phyloP scores from a whole-genome alignment of 2,329 filamentous ascomycete genomes.

The Ophiosphaerella korrae region DNA sequence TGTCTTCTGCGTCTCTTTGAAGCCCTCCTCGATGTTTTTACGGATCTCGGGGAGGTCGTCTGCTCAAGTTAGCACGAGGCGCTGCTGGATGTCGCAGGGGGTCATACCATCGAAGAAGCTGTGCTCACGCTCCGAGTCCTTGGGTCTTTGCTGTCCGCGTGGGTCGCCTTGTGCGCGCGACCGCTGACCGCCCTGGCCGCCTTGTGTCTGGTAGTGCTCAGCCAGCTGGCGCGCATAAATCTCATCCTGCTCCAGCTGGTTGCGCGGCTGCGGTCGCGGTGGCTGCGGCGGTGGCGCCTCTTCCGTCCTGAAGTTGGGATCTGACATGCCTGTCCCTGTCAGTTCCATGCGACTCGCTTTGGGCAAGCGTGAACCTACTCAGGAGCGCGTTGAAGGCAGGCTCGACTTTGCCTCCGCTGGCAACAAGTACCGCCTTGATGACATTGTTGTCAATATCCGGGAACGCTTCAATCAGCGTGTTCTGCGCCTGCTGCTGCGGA shows the following conservation, averaged over 20 bases:
- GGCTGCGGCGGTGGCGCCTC: constrained; percentile 73
- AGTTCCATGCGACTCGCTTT: constrained; percentile 5
- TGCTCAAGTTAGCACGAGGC: constrained; percentile 34
- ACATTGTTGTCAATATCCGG: constrained; percentile 79
- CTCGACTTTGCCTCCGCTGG: constrained; percentile 86
- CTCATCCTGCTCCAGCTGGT: constrained; percentile 89
- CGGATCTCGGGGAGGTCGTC: constrained; percentile 93
- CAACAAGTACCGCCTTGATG: constrained; percentile 84
- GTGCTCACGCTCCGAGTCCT: constrained; percentile 69
- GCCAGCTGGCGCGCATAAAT: constrained; percentile 90
- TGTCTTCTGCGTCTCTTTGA: constrained; percentile 88
- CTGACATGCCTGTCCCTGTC: constrained; percentile 55
- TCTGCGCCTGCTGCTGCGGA: constrained; percentile 82
- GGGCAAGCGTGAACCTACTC: constrained; percentile 57
- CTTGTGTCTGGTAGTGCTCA: constrained; percentile 74
- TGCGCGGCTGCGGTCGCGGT: constrained; percentile 74
- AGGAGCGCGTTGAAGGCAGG: constrained; percentile 94
- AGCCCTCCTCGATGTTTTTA: constrained; percentile 92
- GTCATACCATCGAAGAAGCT: constrained; percentile 81
- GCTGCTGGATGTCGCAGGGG: background rate
- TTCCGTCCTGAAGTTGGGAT: constrained; percentile 57
- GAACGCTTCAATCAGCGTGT: constrained; percentile 91
- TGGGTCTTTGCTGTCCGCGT: constrained; percentile 55
- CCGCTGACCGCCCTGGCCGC: constrained; percentile 35
- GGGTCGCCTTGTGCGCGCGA: constrained; percentile 53